Conservation (phyloP, 1,284 basidiomycete genomes). For the Pholiota adiposa region DNA sequence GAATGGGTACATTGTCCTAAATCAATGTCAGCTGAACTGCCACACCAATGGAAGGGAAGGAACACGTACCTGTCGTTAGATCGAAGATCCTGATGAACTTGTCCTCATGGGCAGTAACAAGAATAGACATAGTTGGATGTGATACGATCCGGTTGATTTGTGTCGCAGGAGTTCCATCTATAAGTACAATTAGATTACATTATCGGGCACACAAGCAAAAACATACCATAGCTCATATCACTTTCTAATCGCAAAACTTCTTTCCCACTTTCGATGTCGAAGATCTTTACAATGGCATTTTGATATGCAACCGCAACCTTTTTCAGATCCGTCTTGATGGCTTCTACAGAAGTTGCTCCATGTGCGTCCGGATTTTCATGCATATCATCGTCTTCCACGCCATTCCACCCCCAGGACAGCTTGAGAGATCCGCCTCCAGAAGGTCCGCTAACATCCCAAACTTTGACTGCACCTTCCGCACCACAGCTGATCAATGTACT, state of each 20-base stretch:
- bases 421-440: constrained; percentile 64
- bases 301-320: constrained; percentile 90
- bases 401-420: constrained; percentile 81
- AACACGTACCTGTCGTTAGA: constrained; percentile 69
- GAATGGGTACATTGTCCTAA: constrained; percentile 85
- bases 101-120: constrained; percentile 94
- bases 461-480: constrained; percentile 90
- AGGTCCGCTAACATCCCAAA: constrained; percentile 84
- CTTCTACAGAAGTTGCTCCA: constrained; percentile 83
- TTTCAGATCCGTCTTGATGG: constrained; percentile 78
- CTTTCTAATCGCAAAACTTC: constrained; percentile 73
- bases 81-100: constrained; percentile 93
- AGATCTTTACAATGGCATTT: constrained; percentile 89
- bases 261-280: constrained; percentile 86
- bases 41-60: constrained; percentile 11
- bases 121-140: constrained; percentile 88
- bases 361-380: constrained; percentile 55
- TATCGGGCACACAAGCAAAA: constrained; percentile 4
- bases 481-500: constrained; percentile 86
- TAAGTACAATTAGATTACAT: constrained; percentile 14
- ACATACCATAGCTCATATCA: constrained; percentile 73
- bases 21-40: constrained; percentile 6
- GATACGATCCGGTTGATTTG: constrained; percentile 92
- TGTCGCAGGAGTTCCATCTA: constrained; percentile 72
- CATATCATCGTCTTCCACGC: constrained; percentile 59